A percentile compares a stretch with the other conserved stretches of the same genome.
Conservation (phyloP, 2,329 filamentous ascomycete genomes). For the Colletotrichum endophyticum region DNA sequence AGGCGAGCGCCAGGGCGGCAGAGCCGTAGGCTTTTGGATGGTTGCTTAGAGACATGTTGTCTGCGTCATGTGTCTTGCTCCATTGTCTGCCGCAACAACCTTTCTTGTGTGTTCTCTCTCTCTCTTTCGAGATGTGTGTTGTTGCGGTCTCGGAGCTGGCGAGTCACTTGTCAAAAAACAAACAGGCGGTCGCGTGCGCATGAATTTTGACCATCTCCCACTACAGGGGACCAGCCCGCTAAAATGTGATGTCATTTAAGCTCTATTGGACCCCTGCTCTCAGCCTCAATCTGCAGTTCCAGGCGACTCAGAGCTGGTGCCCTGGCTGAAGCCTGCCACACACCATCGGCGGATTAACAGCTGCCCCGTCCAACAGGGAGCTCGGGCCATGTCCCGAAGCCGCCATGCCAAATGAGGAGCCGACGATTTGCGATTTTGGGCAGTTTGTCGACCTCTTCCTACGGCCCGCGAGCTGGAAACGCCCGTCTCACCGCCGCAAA, state of each 20-base stretch:
- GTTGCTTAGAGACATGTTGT: constrained; percentile 62
- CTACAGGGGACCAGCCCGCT: constrained; percentile 12
- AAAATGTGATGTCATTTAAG: constrained; percentile 17
- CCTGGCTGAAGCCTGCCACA: neutral
- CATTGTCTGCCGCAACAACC: neutral
- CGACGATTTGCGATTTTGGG: constrained; percentile 12
- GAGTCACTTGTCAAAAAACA: neutral
- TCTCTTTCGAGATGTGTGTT: neutral
- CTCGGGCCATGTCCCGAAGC: constrained; percentile 25
- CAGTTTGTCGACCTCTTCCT: constrained; percentile 9
- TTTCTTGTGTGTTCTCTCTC: neutral
- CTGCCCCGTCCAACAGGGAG: constrained; percentile 22
- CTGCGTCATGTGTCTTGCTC: constrained; percentile 17
- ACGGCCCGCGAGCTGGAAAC: constrained; percentile 5
- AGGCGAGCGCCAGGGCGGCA: constrained; percentile 72
- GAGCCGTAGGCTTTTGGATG: constrained; percentile 68
- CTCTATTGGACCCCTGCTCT: constrained; percentile 1
- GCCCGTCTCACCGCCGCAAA: neutral
- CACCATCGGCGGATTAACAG: constrained; percentile 17
- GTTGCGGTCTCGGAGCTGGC: neutral
- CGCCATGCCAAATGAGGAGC: constrained; percentile 5
- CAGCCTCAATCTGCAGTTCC: neutral
- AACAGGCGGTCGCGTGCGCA: neutral
- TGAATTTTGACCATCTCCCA: neutral
- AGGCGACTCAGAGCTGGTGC: neutral